Evolutionary conservation across 208 protist genomes (phyloP).

Genomic region (Spongospora subterranea): DNA sequence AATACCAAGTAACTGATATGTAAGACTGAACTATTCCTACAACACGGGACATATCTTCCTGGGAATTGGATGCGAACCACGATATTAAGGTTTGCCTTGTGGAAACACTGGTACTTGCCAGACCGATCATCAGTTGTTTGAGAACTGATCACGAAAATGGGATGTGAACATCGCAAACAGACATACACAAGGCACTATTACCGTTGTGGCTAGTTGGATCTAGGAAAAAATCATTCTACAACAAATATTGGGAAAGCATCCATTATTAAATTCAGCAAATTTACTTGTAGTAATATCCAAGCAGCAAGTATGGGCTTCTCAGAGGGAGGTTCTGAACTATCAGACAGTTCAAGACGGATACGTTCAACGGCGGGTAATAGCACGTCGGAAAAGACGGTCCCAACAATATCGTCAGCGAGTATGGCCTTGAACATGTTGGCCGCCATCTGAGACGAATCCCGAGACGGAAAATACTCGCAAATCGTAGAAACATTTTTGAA

Average conservation of each 20-base stretch:
- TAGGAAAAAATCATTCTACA: slow-evolving; percentile 14
- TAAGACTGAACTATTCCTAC: neutral
- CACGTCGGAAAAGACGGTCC: neutral
- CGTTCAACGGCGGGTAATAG: neutral
- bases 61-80: neutral
- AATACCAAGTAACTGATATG: slow-evolving; percentile 9
- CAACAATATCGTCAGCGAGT: neutral
- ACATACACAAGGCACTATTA: neutral
- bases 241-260: neutral
- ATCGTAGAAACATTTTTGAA: neutral
- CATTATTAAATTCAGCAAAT: neutral
- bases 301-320: neutral
- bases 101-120: neutral
- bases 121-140: neutral
- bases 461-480: neutral
- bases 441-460: neutral
- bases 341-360: neutral
- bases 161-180: neutral
- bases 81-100: neutral
- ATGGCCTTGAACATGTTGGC: neutral
- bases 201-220: neutral
- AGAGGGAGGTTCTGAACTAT: neutral
- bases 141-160: neutral
- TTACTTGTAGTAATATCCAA: neutral
- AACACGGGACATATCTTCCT: neutral